Conservation (phyloP, 116 monocot genomes). For the Dioscorea cayenensis region DNA sequence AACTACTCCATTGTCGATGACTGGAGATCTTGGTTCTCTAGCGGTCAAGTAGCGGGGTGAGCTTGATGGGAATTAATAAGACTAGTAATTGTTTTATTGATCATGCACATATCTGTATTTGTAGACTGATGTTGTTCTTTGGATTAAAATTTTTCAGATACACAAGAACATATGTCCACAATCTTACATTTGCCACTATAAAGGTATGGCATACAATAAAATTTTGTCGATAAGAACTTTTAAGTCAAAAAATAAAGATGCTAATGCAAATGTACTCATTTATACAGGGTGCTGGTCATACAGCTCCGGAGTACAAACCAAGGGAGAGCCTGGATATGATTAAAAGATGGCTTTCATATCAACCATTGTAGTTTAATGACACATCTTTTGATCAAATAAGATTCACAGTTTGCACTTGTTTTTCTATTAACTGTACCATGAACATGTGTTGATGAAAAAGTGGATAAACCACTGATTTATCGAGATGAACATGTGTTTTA, state of each 20-base stretch:
- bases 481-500: too few species aligned
- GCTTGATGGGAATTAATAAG: background rate
- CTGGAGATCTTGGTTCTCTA: slow-evolving; percentile 31
- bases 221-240: background rate
- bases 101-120: background rate
- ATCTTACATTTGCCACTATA: slow-evolving; percentile 55
- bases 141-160: slow-evolving; percentile 24
- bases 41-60: slow-evolving; percentile 42
- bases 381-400: background rate
- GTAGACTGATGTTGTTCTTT: background rate
- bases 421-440: too few species aligned
- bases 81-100: background rate
- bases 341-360: slow-evolving; percentile 27
- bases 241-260: background rate
- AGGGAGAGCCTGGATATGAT: slow-evolving; percentile 27
- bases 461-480: too few species aligned
- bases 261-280: background rate
- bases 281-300: slow-evolving; percentile 36
- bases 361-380: slow-evolving; percentile 11
- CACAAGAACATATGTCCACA: slow-evolving; percentile 42
- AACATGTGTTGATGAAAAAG: too few species aligned
- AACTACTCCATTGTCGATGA: slow-evolving; percentile 19
- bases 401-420: too few species aligned
- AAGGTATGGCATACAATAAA: slow-evolving; percentile 21
- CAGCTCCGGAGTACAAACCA: slow-evolving; percentile 36